These are phyloP conservation scores for Malassezia obtusa DNA, from an alignment of 1,284 basidiomycete genomes.

Conservation along the genomic window DNA sequence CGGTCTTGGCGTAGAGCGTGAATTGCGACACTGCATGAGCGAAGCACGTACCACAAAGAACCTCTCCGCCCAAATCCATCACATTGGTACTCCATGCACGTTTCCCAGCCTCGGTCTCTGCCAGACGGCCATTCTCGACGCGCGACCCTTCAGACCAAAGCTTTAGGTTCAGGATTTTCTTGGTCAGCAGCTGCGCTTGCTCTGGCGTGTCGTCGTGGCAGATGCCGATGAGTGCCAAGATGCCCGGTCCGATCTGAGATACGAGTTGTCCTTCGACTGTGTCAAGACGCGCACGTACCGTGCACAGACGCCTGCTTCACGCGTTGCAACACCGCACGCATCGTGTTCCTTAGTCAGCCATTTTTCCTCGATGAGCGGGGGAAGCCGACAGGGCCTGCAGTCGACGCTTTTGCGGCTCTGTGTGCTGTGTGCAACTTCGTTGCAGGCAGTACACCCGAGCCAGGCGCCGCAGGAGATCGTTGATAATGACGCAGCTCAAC, in stretches of 20 bases:
- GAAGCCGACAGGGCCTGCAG: conserved; percentile 19
- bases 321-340: conserved; percentile 43
- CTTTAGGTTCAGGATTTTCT: conserved; percentile 33
- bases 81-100: conserved; percentile 38
- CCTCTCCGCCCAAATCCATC: conserved; percentile 34
- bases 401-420: conserved; percentile 33
- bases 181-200: conserved; percentile 26
- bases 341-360: conserved; percentile 13
- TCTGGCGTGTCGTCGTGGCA: conserved; percentile 30
- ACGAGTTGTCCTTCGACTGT: conserved; percentile 38
- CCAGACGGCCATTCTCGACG: neutral
- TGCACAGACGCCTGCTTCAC: conserved; percentile 43
- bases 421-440: conserved; percentile 36
- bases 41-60: conserved; percentile 27
- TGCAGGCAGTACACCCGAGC: conserved; percentile 25
- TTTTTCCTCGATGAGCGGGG: neutral
- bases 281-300: conserved; percentile 18
- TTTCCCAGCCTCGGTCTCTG: conserved; percentile 20
- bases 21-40: conserved; percentile 36
- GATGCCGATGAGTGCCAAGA: conserved; percentile 41
- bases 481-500: conserved; percentile 10
- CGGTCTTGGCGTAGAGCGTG: conserved; percentile 36
- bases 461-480: conserved; percentile 7
- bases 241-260: conserved; percentile 38
- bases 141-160: conserved; percentile 34